Conservation (phyloP, 805 yeast species). For the Candida ovalis region DNA sequence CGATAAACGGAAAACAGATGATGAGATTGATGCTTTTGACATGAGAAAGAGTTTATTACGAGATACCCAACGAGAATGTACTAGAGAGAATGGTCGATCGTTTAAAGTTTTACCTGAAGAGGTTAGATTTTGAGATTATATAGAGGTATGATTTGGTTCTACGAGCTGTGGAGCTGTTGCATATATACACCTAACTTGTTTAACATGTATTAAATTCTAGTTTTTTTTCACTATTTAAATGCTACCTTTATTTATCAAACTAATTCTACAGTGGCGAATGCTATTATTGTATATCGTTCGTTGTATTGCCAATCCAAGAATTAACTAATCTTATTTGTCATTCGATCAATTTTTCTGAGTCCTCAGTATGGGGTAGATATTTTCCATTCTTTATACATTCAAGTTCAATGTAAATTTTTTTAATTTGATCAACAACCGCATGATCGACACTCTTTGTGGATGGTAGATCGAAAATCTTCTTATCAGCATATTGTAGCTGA, state of each 20-base stretch:
- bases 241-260: no score
- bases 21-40: constrained; percentile 82
- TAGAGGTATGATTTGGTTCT: no score
- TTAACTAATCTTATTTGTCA: no score
- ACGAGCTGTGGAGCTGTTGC: no score
- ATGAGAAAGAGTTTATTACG: constrained; percentile 67
- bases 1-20: constrained; percentile 45
- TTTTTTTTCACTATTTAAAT: no score
- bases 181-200: no score
- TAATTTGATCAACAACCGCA: not conserved
- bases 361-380: not conserved
- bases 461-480: not conserved
- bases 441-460: not conserved
- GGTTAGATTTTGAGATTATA: constrained; percentile 43
- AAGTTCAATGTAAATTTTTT: not conserved
- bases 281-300: no score
- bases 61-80: constrained; percentile 50
- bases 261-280: no score
- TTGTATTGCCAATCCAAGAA: no score
- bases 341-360: not conserved
- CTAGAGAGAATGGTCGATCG: constrained; percentile 57
- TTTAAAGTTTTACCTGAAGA: constrained; percentile 64
- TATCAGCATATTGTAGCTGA: not conserved
- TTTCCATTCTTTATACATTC: not conserved
- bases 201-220: no score